Conservation (phyloP, 768 basidiomycete species). For the Mycena epipterygia region DNA sequence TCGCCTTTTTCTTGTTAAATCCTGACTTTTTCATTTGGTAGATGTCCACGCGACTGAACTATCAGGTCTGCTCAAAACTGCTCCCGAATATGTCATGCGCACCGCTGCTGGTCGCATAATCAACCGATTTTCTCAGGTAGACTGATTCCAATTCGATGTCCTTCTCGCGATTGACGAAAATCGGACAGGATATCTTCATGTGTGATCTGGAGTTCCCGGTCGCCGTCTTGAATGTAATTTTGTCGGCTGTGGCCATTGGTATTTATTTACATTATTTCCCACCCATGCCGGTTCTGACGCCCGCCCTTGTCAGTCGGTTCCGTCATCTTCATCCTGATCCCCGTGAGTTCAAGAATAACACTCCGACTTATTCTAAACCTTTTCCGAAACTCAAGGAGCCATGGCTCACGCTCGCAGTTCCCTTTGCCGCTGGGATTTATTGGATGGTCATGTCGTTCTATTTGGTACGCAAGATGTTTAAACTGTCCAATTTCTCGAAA, state of each 20-base stretch:
- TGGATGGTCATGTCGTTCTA: conserved; percentile 25
- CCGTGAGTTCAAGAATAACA: not conserved
- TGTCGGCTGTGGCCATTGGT: not conserved
- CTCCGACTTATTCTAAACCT: too few relatives aligned
- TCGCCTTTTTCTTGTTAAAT: not conserved
- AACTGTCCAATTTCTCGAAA: not conserved
- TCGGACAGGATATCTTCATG: conserved; percentile 23
- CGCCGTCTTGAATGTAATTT: conserved; percentile 2
- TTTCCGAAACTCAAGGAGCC: not conserved
- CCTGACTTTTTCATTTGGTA: conserved; percentile 1
- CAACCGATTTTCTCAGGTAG: conserved; percentile 21
- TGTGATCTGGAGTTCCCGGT: conserved; percentile 18
- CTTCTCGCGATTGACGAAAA: too few relatives aligned
- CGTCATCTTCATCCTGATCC: conserved; percentile 15
- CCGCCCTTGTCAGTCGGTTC: conserved; percentile 2
- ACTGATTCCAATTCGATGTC: not conserved
- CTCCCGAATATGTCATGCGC: too few relatives aligned
- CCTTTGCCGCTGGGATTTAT: conserved; percentile 4
- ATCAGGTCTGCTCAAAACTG: not conserved
- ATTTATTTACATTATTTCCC: not conserved
- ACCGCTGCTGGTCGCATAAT: conserved; percentile 10
- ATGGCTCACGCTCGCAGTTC: conserved; percentile 13
- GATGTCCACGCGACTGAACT: not conserved
- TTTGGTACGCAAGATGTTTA: not conserved
- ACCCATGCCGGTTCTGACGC: not conserved